Percentiles rank a stretch among this genome's conserved stretches.
phyloP scores from a whole-genome alignment of 257 asterid species.

The Scutellaria minor region DNA sequence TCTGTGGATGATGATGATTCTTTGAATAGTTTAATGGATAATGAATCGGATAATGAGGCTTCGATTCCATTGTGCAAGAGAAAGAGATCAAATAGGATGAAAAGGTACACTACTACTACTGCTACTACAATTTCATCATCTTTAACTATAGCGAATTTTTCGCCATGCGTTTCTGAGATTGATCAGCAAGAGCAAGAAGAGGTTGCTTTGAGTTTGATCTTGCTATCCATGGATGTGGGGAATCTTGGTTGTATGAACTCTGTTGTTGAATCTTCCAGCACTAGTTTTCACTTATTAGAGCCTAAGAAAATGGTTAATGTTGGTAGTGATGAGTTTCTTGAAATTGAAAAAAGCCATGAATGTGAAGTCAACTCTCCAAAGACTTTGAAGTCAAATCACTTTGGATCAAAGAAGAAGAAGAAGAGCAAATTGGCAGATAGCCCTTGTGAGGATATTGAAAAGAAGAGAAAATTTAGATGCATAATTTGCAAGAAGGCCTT shows the following conservation, averaged over 20 bases:
- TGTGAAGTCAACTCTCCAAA: constrained; percentile 44
- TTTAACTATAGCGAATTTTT: constrained; percentile 29
- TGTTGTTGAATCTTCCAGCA: constrained; percentile 41
- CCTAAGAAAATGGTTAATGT: constrained; percentile 3
- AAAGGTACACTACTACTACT: constrained; percentile 45
- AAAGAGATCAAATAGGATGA: constrained; percentile 57
- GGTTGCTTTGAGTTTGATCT: constrained; percentile 71
- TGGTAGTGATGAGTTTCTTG: not conserved
- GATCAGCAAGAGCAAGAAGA: constrained; percentile 72
- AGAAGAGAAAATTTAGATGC: constrained; percentile 54
- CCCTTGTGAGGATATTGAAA: constrained; percentile 24
- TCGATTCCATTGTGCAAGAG: constrained; percentile 36
- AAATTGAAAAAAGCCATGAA: not conserved
- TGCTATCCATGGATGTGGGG: constrained; percentile 57
- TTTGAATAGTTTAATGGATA: not conserved
- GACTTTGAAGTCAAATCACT: constrained; percentile 29
- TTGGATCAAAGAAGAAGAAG: constrained; percentile 13
- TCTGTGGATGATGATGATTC: constrained; percentile 30
- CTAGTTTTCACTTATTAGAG: constrained; percentile 40
- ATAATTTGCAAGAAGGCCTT: constrained; percentile 60
- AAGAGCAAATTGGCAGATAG: no score
- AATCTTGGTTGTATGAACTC: constrained; percentile 25
- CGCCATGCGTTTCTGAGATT: constrained; percentile 36
- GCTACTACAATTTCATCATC: constrained; percentile 41
- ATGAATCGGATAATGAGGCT: constrained; percentile 47